Base-by-base conservation (phyloP, 2,329 filamentous ascomycete species). In the Apiospora sp. region DNA sequence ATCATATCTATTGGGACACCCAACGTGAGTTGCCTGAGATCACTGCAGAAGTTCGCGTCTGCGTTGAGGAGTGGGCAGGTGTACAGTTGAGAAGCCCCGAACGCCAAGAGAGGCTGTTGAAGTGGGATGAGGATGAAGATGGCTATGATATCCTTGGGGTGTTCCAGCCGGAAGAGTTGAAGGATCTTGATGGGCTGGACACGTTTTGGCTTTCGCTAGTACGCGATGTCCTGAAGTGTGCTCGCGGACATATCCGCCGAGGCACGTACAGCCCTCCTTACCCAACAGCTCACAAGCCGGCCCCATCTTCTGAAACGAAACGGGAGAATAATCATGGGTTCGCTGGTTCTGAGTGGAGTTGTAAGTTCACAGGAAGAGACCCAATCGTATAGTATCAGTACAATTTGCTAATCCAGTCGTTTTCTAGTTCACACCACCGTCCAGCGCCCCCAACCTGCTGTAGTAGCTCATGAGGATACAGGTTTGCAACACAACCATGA, bases 1-100 rank as follows among this genome's bases (percentile, higher is more conserved):
- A 83, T 43, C 81, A 82, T 12, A 76, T 88, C 1, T 78, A 76
- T 54, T 79, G 81, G 22, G 85, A 87, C 76, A 87, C 86, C 41
- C 72, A 77, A 48, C 76, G 79, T 16, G 80, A 84, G 46, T 71
- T 77, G 19, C 70, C 73, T 1, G 80, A 81, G 27, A 41, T 82
- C 22, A 46, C 78, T 37, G 73, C 83, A 34, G 76, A 82, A 46
- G 48, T 48, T 19, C 48, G 68, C 8, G 69, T 71, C 0, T 64
- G 73, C 48, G 72, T 81, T 14, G 73, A 78, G 54, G 19, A 46
- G n/a, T 75, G 75, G 72, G 73, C 74, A 10, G 69, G 69, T 6
- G 19, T 74, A 2, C 37, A 76, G 10, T 71, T 79, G 16, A 61
- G 16, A 43, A 67, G 72, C 13, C 67, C 67, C 1, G 44, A 19